These are phyloP conservation scores for Apiospora arundinis DNA, from an alignment of 2,329 filamentous ascomycete species.

Conservation along the genomic window DNA sequence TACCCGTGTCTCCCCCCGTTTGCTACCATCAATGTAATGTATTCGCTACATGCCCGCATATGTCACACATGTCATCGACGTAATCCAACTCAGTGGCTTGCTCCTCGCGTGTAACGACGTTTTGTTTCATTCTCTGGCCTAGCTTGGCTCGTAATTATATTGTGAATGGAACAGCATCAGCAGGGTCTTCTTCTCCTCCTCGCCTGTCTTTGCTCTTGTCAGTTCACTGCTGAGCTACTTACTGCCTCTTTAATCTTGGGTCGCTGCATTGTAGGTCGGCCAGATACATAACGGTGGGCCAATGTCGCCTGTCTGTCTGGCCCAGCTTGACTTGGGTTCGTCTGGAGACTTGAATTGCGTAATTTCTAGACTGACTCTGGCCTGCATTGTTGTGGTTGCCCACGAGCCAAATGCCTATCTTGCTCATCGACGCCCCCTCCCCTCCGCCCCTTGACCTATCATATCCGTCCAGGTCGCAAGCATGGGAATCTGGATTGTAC, in stretches of 20 bases:
- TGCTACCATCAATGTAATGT: constrained; percentile 1
- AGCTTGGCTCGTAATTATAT: not conserved
- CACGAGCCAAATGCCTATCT: not conserved
- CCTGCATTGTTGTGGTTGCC: not conserved
- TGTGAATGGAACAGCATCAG: not conserved
- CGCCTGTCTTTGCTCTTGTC: not conserved
- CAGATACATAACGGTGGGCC: not conserved
- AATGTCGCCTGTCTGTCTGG: not conserved
- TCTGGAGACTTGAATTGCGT: constrained; percentile 1
- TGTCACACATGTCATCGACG: constrained; percentile 18
- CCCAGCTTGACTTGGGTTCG: not conserved
- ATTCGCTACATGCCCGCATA: constrained; percentile 4
- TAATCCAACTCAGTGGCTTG: constrained; percentile 10
- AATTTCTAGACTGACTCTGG: constrained; percentile 1
- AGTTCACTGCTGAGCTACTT: not conserved
- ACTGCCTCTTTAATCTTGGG: not conserved
- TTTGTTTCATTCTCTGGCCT: constrained; percentile 14
- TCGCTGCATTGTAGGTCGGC: not conserved
- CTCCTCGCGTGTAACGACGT: constrained; percentile 18
- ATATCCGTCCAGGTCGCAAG: not conserved
- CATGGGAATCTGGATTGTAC: constrained; percentile 1
- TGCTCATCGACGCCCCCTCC: not conserved
- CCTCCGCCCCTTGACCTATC: not conserved
- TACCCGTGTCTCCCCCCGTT: constrained; percentile 19
- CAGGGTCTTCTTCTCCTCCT: not conserved